Evolutionary conservation across 139 green algal genomes (phyloP).

Genomic region (Asterochloris sp.): DNA sequence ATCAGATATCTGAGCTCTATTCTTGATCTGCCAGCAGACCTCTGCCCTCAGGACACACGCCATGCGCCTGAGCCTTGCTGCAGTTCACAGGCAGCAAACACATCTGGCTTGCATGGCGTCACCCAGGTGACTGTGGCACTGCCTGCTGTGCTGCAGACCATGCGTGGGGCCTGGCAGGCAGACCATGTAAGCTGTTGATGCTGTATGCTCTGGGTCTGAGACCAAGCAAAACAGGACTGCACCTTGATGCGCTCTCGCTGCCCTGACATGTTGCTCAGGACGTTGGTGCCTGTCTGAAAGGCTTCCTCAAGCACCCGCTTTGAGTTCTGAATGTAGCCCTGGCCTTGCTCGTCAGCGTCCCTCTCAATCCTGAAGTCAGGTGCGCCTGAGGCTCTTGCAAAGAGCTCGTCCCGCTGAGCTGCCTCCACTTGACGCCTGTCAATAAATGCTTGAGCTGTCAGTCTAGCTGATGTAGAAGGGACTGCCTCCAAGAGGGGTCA

Average conservation of each 20-base stretch:
- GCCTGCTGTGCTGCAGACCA: too few relatives aligned
- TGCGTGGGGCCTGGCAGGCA: neutral
- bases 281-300: conserved; percentile 63
- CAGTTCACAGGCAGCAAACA: too few relatives aligned
- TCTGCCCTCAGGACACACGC: too few relatives aligned
- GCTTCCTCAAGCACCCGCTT: conserved; percentile 75
- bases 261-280: conserved; percentile 69
- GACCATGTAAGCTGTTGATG: neutral
- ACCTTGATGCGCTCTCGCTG: conserved; percentile 83
- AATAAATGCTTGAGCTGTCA: neutral
- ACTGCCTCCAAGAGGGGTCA: too few relatives aligned
- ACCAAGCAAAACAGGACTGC: neutral
- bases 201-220: neutral
- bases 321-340: conserved; percentile 46
- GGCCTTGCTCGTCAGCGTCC: conserved; percentile 4
- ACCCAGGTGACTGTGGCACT: neutral
- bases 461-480: neutral
- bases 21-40: too few relatives aligned
- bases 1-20: too few relatives aligned
- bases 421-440: conserved; percentile 40
- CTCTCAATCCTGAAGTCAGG: neutral
- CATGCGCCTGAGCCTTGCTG: too few relatives aligned
- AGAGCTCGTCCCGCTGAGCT: conserved; percentile 67
- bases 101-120: neutral
- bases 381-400: conserved; percentile 30